Percentiles rank a stretch among this genome's conserved stretches.
These are phyloP conservation scores for Chrysanthemum makinoi DNA, from an alignment of 129 eudicot genomes.

Conservation along the genomic window DNA sequence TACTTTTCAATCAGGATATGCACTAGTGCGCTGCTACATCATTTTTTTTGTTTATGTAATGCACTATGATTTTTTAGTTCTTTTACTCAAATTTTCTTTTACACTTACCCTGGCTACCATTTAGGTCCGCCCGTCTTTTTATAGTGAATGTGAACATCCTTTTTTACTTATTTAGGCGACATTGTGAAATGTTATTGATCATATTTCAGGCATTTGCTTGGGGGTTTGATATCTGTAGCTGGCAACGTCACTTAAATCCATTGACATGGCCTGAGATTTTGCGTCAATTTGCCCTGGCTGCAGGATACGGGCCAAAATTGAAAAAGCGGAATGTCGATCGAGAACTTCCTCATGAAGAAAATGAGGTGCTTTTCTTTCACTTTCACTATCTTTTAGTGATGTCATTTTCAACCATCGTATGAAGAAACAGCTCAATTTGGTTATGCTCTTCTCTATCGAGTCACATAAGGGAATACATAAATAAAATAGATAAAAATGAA, in stretches of 20 bases:
- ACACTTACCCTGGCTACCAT: background rate
- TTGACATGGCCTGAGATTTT: conserved; percentile 90
- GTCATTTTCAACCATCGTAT: background rate
- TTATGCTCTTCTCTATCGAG: background rate
- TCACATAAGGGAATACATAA: background rate
- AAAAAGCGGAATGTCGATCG: conserved; percentile 49
- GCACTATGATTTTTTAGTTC: background rate
- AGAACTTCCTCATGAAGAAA: conserved; percentile 52
- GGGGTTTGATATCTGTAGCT: conserved; percentile 89
- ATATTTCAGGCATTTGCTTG: conserved; percentile 77
- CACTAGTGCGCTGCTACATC: background rate
- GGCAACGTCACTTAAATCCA: conserved; percentile 77
- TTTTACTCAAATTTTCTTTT: background rate
- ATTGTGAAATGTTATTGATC: background rate
- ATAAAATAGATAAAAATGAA: too few species aligned
- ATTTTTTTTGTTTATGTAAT: too few species aligned
- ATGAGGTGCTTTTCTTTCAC: conserved; percentile 48
- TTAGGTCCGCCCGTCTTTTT: background rate
- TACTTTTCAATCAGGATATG: background rate
- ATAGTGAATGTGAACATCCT: background rate
- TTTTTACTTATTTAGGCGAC: background rate
- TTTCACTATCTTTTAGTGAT: background rate
- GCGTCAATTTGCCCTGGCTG: conserved; percentile 82
- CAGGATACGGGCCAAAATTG: conserved; percentile 83
- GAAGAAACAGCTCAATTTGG: background rate